These are phyloP conservation scores for Boletus nobilissimus DNA, from an alignment of 1,284 basidiomycete species.

Conservation along the genomic window DNA sequence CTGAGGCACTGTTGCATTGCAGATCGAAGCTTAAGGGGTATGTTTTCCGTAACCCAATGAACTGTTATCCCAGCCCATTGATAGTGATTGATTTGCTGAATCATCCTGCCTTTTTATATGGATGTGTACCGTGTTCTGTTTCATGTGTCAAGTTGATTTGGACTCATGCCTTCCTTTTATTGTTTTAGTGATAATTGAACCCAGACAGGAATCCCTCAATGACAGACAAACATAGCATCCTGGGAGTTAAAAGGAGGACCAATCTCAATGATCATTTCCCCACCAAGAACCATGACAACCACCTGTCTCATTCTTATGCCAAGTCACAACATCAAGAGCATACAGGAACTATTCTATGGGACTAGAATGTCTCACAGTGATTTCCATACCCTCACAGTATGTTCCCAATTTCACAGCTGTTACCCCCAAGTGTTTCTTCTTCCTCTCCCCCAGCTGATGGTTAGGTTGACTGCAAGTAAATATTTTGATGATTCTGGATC, in stretches of 20 bases:
- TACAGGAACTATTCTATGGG: neutral
- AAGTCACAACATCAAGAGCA: too few species aligned
- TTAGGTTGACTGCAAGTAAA: neutral
- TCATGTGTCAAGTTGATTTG: too few species aligned
- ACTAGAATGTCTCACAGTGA: neutral
- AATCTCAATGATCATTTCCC: neutral
- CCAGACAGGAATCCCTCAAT: conserved; percentile 19
- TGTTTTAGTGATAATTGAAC: neutral
- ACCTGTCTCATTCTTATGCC: too few species aligned
- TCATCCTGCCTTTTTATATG: too few species aligned
- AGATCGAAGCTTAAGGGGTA: too few species aligned
- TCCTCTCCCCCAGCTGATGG: too few species aligned
- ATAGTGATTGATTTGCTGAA: too few species aligned
- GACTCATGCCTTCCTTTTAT: conserved; percentile 1
- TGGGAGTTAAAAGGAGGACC: conserved; percentile 15
- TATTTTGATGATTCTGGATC: conserved; percentile 9
- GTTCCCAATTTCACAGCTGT: neutral
- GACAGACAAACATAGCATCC: conserved; percentile 21
- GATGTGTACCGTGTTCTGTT: too few species aligned
- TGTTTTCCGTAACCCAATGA: too few species aligned
- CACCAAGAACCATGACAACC: neutral
- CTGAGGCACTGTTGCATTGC: conserved; percentile 90
- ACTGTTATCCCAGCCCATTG: too few species aligned
- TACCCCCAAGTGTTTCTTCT: neutral
- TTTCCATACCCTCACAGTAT: neutral